Conservation (phyloP, 192 early-diverging fungal genomes). For the Coemansia umbellata region DNA sequence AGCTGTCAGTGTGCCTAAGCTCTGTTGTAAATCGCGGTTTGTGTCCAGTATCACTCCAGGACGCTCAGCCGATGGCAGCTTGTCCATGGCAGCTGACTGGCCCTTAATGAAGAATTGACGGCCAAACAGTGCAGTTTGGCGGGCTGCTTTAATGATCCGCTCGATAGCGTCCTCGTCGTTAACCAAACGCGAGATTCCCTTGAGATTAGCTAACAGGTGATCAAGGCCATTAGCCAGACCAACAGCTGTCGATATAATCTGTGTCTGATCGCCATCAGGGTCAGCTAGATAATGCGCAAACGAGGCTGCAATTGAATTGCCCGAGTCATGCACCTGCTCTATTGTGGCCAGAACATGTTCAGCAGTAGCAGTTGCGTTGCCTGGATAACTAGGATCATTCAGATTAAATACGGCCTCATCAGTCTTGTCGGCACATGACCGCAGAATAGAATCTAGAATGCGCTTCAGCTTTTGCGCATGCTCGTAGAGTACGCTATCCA, state of each 20-base stretch:
- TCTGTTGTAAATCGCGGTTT: constrained; percentile 72
- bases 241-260: constrained; percentile 77
- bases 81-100: constrained; percentile 70
- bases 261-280: constrained; percentile 76
- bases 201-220: constrained; percentile 82
- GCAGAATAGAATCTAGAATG: constrained; percentile 82
- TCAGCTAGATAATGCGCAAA: constrained; percentile 49
- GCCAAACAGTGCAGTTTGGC: constrained; percentile 59
- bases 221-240: constrained; percentile 75
- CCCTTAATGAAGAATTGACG: constrained; percentile 84
- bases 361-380: constrained; percentile 84
- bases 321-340: constrained; percentile 72
- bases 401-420: constrained; percentile 88
- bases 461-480: constrained; percentile 67
- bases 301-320: constrained; percentile 60
- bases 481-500: constrained; percentile 62
- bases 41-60: constrained; percentile 71
- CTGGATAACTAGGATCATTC: constrained; percentile 73
- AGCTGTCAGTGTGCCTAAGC: constrained; percentile 66
- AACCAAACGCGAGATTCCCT: constrained; percentile 82
- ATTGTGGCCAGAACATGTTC: constrained; percentile 90
- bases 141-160: constrained; percentile 66
- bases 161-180: constrained; percentile 78
- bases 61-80: constrained; percentile 58
- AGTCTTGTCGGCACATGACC: constrained; percentile 80